phyloP scores from a whole-genome alignment of 2,329 filamentous ascomycete genomes.

The Cytospora piceae region DNA sequence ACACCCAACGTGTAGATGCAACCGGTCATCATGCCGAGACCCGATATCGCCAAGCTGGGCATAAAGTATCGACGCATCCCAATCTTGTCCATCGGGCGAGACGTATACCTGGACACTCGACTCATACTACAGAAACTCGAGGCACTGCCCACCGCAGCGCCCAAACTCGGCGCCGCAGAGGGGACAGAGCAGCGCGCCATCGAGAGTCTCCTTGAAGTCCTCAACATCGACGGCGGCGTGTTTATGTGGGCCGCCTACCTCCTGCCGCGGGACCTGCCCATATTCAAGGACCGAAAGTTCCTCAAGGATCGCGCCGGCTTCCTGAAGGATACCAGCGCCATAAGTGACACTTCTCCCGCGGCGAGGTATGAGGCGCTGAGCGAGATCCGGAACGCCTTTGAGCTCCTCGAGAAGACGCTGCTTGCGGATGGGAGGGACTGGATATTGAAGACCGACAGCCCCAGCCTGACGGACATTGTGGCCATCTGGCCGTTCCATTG shows the following conservation, averaged over 20 bases:
- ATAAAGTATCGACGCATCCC: conserved; percentile 72
- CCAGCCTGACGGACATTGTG: conserved; percentile 69
- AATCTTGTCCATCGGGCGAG: conserved; percentile 65
- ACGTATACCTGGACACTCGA: conserved; percentile 71
- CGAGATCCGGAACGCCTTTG: conserved; percentile 58
- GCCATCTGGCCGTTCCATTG: conserved; percentile 71
- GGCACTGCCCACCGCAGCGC: conserved; percentile 51
- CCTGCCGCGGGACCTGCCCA: conserved; percentile 59
- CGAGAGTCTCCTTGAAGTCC: conserved; percentile 58
- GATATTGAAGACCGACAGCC: conserved; percentile 58
- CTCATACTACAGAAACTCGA: conserved; percentile 71
- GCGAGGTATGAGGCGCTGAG: conserved; percentile 58
- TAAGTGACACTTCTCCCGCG: conserved; percentile 34
- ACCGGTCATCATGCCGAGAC: conserved; percentile 67
- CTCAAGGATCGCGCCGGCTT: conserved; percentile 57
- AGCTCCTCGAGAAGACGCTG: conserved; percentile 63
- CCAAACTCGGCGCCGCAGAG: conserved; percentile 43
- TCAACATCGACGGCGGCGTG: conserved; percentile 59
- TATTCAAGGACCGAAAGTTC: conserved; percentile 62
- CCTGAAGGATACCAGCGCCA: conserved; percentile 33
- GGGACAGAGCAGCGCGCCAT: conserved; percentile 49
- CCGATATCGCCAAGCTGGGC: conserved; percentile 63
- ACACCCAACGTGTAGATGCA: conserved; percentile 55
- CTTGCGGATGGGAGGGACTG: conserved; percentile 69
- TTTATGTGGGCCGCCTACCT: conserved; percentile 58